Base-by-base conservation (phyloP, 129 eudicot genomes). In the Arctium lappa region DNA sequence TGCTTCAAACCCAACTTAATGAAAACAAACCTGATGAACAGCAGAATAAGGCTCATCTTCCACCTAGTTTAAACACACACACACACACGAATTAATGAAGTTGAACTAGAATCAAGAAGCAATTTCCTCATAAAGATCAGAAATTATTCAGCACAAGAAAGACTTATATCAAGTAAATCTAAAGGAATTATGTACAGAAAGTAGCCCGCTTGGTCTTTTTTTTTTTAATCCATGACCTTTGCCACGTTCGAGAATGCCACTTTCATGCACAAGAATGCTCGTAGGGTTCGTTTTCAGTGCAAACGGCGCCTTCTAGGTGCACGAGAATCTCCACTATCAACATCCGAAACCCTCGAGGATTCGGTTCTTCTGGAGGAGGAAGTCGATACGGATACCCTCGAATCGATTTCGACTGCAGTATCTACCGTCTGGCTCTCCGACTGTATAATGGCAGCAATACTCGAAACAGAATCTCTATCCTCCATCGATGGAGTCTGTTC, bases 391-490 rank as follows among this genome's bases (percentile, higher is more conserved):
- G 95, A 85, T 29, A 92, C 92, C 12, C 76, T 84, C 3, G 98
- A 94, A 85, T 94, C 91, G 12, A 94, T 94, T 60, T 92, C 98
- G 72, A 81, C 91, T 8, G 97, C 94, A 42, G 91, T 90, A 79
- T 94, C 98, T 6, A 90, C 90, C 22, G 96, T 94, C 78, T 92
- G 97, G 79, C 94, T 90, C 78, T 89, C 98, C 6, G 97, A 91
- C 60, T 91, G 98, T 83, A 92, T 92, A 69, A 89, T 92, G 71
- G 98, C 98, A 80, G 98, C 97, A 63, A 92, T 94, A 85, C 98
- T 94, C 8, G 96, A 94, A 69, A 94, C 87, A 13, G 97, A 94
- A 80, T 94, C 98, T 39, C 97, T 86, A 80, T 94, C 97, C 81
- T 92, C 98, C 83, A 82, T 85, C 29, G 89, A 82, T 48, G 80